Percentiles rank a stretch among this genome's conserved stretches.
Evolutionary conservation across 495 filamentous ascomycete genomes (phyloP).

Genomic region (Talaromyces wortmannii): DNA sequence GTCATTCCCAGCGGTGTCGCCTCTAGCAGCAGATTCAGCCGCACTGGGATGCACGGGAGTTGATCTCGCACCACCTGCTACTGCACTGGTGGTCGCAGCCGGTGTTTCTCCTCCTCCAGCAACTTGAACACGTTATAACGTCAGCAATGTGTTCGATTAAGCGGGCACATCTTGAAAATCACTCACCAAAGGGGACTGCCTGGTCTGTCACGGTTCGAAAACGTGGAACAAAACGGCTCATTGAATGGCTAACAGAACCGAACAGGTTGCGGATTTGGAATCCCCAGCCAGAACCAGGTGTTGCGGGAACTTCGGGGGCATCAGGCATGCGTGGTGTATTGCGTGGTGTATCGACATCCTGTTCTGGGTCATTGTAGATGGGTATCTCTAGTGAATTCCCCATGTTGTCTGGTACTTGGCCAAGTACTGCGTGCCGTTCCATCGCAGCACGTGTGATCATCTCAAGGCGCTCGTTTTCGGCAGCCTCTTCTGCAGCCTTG

Average conservation of each 20-base stretch:
- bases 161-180: background rate
- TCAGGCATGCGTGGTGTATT: background rate
- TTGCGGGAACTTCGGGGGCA: background rate
- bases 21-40: background rate
- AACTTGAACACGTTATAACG: background rate
- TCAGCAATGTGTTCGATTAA: constrained; percentile 1
- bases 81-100: background rate
- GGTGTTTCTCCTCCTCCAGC: background rate
- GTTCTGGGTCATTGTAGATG: background rate
- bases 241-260: background rate
- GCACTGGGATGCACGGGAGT: background rate
- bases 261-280: constrained; percentile 1
- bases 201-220: background rate
- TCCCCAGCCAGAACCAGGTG: constrained; percentile 1
- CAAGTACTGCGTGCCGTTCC: background rate
- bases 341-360: background rate
- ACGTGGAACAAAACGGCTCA: constrained; percentile 1
- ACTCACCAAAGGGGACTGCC: constrained; percentile 5
- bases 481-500: constrained; percentile 1
- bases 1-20: background rate
- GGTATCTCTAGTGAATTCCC: background rate
- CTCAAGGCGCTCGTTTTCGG: background rate
- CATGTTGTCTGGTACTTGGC: constrained; percentile 1
- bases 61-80: background rate
- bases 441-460: background rate